Evolutionary conservation across 441 rosid genomes (phyloP).

Genomic region (Macaranga tanarius): DNA sequence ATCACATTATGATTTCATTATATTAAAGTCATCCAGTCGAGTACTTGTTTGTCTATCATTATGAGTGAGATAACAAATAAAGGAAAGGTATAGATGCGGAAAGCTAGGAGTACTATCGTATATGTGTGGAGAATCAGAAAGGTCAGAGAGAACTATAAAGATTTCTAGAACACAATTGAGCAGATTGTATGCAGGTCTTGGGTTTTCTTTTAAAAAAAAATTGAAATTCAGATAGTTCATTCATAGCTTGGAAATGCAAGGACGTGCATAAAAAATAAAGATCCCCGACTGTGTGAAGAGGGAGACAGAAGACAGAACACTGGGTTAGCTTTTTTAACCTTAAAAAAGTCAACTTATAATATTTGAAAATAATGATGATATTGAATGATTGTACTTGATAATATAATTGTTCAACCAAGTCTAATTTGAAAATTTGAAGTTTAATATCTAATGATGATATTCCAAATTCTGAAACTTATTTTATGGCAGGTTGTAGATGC

Average conservation of each 20-base stretch:
- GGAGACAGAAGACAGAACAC: background rate
- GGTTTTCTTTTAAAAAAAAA: background rate
- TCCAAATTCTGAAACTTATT: slow-evolving; percentile 1
- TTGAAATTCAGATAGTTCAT: too few relatives aligned
- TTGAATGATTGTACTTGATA: slow-evolving; percentile 1
- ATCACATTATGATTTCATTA: background rate
- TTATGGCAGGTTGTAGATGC: slow-evolving; percentile 71
- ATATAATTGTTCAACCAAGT: background rate
- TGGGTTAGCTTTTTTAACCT: background rate
- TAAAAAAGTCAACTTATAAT: background rate
- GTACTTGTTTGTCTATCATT: background rate
- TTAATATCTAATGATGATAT: slow-evolving; percentile 1
- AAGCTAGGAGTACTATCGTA: too few relatives aligned
- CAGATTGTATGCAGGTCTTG: background rate
- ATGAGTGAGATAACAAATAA: background rate
- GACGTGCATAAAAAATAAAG: too few relatives aligned
- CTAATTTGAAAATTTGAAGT: background rate
- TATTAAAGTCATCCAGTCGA: background rate
- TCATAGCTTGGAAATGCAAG: too few relatives aligned
- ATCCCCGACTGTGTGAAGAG: too few relatives aligned
- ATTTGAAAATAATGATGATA: background rate
- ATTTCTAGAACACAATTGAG: background rate
- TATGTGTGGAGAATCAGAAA: background rate
- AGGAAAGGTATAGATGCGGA: background rate
- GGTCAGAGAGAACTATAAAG: background rate